Evolutionary conservation across 176 grass and related monocot genomes (phyloP).

Genomic region (Pontederia paniculata): DNA sequence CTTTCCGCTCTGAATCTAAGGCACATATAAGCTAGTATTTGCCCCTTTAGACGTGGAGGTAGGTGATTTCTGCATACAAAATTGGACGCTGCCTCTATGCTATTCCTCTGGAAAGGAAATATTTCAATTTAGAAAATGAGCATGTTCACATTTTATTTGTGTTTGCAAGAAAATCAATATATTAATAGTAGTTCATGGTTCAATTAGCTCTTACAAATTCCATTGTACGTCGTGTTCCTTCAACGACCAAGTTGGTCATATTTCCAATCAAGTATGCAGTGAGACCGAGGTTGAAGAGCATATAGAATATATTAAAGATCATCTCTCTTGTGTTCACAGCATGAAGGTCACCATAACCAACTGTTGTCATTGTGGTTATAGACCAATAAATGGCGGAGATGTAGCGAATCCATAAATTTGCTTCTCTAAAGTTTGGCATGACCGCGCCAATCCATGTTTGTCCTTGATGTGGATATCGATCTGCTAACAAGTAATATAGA

Average conservation of each 20-base stretch:
- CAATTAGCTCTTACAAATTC: constrained; percentile 57
- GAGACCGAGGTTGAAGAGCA: constrained; percentile 92
- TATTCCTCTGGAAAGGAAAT: constrained; percentile 53
- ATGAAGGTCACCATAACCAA: constrained; percentile 93
- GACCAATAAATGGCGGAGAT: constrained; percentile 91
- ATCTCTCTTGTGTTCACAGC: constrained; percentile 87
- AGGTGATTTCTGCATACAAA: constrained; percentile 76
- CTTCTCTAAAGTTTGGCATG: constrained; percentile 77
- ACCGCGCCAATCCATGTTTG: constrained; percentile 91
- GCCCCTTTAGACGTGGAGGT: constrained; percentile 65
- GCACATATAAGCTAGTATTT: constrained; percentile 91
- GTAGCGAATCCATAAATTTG: constrained; percentile 66
- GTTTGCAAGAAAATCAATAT: neutral
- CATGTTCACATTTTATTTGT: no score
- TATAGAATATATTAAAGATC: constrained; percentile 98
- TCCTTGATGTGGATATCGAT: constrained; percentile 56
- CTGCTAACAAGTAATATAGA: constrained; percentile 79
- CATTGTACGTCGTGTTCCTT: constrained; percentile 93
- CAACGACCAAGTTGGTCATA: constrained; percentile 99
- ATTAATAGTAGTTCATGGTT: neutral
- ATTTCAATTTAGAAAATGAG: neutral
- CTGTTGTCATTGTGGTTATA: constrained; percentile 96
- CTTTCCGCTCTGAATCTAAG: constrained; percentile 91
- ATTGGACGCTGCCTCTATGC: constrained; percentile 61
- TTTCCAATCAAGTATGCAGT: constrained; percentile 94